These are phyloP conservation scores for Mortierella sp. DNA, from an alignment of 371 early-diverging fungal genomes.

Conservation along the genomic window DNA sequence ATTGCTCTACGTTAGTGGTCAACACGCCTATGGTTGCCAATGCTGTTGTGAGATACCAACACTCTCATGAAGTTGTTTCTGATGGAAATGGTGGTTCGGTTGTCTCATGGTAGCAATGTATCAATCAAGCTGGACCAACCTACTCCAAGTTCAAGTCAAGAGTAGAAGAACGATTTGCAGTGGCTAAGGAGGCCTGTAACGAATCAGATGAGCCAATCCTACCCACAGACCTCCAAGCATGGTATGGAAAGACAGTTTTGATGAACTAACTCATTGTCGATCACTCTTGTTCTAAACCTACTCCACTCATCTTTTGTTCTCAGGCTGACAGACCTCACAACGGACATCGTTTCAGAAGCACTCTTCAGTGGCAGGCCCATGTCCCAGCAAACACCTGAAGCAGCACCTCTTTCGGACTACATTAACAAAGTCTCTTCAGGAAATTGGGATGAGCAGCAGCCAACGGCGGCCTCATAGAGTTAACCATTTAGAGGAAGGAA, in stretches of 20 bases:
- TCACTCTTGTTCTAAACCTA: no score
- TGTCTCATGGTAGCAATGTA: constrained; percentile 55
- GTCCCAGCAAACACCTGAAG: constrained; percentile 37
- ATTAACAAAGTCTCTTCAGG: constrained; percentile 37
- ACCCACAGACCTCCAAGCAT: constrained; percentile 32
- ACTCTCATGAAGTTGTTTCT: not conserved
- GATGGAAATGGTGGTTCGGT: no score
- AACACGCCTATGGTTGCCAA: not conserved
- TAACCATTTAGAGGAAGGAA: no score
- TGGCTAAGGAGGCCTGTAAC: constrained; percentile 48
- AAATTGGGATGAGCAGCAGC: not conserved
- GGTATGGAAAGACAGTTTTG: constrained; percentile 21
- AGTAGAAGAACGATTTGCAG: constrained; percentile 59
- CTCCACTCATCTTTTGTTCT: not conserved
- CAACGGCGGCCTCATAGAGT: not conserved
- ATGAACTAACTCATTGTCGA: no score
- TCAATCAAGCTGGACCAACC: constrained; percentile 56
- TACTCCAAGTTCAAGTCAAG: constrained; percentile 53
- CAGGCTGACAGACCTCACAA: constrained; percentile 46
- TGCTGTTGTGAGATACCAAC: no score
- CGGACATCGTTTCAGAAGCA: constrained; percentile 49
- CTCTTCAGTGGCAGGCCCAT: constrained; percentile 43
- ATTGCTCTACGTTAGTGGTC: constrained; percentile 59
- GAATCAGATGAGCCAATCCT: constrained; percentile 33
- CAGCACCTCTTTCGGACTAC: constrained; percentile 31